A percentile compares a stretch with the other conserved stretches of the same genome.
Conservation (phyloP, 2,329 filamentous ascomycete species). For the Aureobasidium sp. region DNA sequence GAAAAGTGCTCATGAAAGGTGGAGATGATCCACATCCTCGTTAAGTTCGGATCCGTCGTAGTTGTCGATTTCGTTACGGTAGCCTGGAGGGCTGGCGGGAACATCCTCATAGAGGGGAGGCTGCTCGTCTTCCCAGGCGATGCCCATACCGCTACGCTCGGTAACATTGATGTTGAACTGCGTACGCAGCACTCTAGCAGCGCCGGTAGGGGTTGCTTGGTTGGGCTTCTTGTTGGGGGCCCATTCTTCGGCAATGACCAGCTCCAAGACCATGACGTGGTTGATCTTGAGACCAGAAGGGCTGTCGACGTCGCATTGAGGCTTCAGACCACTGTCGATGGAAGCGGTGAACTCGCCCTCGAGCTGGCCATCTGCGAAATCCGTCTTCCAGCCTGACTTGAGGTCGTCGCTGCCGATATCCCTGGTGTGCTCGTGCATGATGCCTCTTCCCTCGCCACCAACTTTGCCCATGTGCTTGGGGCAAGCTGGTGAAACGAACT, state of each 20-base stretch:
- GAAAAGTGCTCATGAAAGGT: constrained; percentile 18
- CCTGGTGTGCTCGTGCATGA: constrained; percentile 64
- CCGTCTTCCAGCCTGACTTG: constrained; percentile 83
- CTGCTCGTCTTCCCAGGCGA: constrained; percentile 94
- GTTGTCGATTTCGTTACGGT: constrained; percentile 33
- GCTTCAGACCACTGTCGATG: constrained; percentile 53
- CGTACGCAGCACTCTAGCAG: constrained; percentile 83
- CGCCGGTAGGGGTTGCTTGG: constrained; percentile 75
- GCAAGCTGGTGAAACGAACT: constrained; percentile 72
- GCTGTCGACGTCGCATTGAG: constrained; percentile 69
- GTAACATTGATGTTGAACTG: constrained; percentile 79
- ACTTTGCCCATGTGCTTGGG: constrained; percentile 61
- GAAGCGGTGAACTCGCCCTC: constrained; percentile 68
- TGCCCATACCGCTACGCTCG: constrained; percentile 74
- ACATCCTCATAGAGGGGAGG: constrained; percentile 93
- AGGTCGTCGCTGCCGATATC: constrained; percentile 73
- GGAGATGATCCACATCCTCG: constrained; percentile 38
- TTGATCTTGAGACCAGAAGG: constrained; percentile 67
- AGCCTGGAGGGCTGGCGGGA: constrained; percentile 67
- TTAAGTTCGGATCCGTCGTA: constrained; percentile 39
- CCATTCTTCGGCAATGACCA: constrained; percentile 91
- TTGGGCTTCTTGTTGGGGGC: constrained; percentile 59
- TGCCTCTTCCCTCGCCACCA: constrained; percentile 57
- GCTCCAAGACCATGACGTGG: constrained; percentile 81
- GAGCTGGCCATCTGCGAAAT: constrained; percentile 58